phyloP scores from a whole-genome alignment of 2,329 filamentous ascomycete species.

The Magnaporthiopsis poae region DNA sequence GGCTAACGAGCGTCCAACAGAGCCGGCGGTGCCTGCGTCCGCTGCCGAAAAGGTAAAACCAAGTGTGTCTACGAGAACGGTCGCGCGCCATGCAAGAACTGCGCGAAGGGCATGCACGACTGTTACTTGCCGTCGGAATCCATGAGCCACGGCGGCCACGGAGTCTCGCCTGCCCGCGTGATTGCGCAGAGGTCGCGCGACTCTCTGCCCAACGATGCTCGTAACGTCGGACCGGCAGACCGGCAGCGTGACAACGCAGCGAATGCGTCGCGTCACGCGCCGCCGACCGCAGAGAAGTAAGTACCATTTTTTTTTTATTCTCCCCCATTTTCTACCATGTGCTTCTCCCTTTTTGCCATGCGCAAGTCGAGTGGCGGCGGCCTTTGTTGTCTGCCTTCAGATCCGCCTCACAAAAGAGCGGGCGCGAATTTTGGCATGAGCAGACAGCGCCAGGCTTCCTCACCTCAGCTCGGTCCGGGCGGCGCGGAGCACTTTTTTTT shows the following conservation, averaged over 20 bases:
- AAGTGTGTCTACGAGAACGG: conserved; percentile 56
- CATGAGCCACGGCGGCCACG: conserved; percentile 46
- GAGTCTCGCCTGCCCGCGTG: conserved; percentile 44
- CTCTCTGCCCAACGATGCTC: conserved; percentile 39
- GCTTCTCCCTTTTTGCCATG: conserved; percentile 7
- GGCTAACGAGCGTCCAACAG: conserved; percentile 18
- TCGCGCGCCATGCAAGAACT: conserved; percentile 53
- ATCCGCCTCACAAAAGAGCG: neutral
- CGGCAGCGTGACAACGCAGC: conserved; percentile 35
- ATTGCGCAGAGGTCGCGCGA: conserved; percentile 43
- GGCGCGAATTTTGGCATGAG: neutral
- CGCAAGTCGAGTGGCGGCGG: neutral
- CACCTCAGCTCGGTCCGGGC: no score
- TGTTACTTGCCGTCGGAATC: conserved; percentile 53
- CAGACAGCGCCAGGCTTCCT: neutral
- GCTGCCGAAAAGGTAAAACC: conserved; percentile 55
- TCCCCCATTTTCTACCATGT: conserved; percentile 5
- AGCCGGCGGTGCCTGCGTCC: conserved; percentile 51
- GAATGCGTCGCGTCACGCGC: conserved; percentile 36
- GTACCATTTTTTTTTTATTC: conserved; percentile 21
- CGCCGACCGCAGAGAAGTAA: conserved; percentile 45
- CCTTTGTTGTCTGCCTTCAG: neutral
- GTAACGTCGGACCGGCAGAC: conserved; percentile 34
- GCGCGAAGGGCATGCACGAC: conserved; percentile 54
- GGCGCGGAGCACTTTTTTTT: no score